A percentile compares a stretch with the other conserved stretches of the same genome.
phyloP scores from a whole-genome alignment of 257 asterid species.

The Rauvolfia tetraphylla region DNA sequence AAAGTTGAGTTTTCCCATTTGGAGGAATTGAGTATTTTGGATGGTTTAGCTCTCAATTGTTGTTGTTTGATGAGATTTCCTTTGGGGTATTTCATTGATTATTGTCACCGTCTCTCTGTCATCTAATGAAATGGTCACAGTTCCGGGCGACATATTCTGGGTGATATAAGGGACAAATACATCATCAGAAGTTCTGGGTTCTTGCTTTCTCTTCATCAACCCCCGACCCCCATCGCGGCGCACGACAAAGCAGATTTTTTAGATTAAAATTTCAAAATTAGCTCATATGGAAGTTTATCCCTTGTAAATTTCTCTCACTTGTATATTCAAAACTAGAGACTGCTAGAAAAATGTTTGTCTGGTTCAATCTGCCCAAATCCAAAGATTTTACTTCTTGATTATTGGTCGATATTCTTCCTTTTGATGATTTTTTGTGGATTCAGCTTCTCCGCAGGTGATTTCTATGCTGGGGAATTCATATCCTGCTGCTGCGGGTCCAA shows the following conservation, averaged over 20 bases:
- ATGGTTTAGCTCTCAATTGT: too few relatives aligned
- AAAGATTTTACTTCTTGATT: not conserved
- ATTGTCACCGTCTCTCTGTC: not conserved
- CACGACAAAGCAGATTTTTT: too few relatives aligned
- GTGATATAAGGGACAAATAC: not conserved
- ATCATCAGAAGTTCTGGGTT: not conserved
- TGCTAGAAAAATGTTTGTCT: not conserved
- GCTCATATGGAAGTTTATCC: not conserved
- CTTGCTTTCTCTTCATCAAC: not conserved
- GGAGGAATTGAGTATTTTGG: too few relatives aligned
- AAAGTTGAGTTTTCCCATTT: too few relatives aligned
- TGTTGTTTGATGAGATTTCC: not conserved
- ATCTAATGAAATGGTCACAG: too few relatives aligned
- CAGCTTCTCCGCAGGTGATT: slow-evolving; percentile 97
- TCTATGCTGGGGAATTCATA: slow-evolving; percentile 84
- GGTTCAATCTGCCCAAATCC: not conserved
- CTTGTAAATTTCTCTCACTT: not conserved
- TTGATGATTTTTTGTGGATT: slow-evolving; percentile 32
- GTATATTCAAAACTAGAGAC: not conserved
- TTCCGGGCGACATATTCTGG: too few relatives aligned
- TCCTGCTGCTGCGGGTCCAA: slow-evolving; percentile 78
- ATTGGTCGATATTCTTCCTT: slow-evolving; percentile 7
- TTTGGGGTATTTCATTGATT: not conserved
- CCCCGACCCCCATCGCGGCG: too few relatives aligned
- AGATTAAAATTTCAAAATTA: too few relatives aligned